Evolutionary conservation across 441 rosid species (phyloP).

Genomic region (Erysimum pusillum): DNA sequence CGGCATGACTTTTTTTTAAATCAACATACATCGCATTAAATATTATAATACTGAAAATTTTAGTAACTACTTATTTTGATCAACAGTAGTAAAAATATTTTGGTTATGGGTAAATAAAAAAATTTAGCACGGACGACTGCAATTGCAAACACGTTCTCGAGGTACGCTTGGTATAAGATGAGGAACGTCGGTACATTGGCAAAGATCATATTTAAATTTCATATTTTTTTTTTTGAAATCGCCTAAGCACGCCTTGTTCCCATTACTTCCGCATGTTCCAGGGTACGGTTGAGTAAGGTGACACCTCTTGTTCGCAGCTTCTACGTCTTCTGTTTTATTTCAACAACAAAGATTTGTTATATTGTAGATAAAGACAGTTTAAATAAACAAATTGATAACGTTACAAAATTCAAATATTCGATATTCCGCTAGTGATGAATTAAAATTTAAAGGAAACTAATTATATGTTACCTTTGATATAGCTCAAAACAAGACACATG

Average conservation of each 20-base stretch:
- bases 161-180: background rate
- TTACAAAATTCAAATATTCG: too few species aligned
- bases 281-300: background rate
- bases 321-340: slow-evolving; percentile 3
- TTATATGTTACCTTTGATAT: background rate
- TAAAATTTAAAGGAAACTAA: background rate
- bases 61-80: too few species aligned
- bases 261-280: slow-evolving; percentile 4
- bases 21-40: too few species aligned
- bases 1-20: too few species aligned
- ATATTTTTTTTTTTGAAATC: slow-evolving; percentile 5
- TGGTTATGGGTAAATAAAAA: background rate
- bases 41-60: too few species aligned
- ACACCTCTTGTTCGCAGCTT: slow-evolving; percentile 24
- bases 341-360: background rate
- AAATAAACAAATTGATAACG: background rate
- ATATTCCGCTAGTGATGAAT: background rate
- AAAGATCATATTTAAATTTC: background rate
- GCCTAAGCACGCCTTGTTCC: slow-evolving; percentile 14
- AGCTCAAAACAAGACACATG: background rate
- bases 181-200: background rate
- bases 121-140: slow-evolving; percentile 1
- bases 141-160: background rate
- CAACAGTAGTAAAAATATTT: background rate
- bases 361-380: too few species aligned